Conservation (phyloP, 1,284 basidiomycete genomes). For the Mycosarcoma mackinlayi region DNA sequence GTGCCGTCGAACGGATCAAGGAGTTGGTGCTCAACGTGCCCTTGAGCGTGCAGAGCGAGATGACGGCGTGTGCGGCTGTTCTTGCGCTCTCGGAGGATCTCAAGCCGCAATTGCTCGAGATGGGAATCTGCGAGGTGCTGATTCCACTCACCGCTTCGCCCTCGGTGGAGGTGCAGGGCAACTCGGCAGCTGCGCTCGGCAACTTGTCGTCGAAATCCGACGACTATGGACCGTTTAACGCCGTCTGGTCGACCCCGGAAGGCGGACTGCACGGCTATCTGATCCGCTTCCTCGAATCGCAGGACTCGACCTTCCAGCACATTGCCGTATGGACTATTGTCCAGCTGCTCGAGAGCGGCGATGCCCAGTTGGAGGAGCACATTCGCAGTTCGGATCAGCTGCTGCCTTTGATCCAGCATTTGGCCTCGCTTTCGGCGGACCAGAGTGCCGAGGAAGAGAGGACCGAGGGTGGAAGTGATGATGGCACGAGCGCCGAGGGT, state of each 20-base stretch:
- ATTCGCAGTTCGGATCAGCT: constrained; percentile 60
- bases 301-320: constrained; percentile 99
- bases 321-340: constrained; percentile 96
- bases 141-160: constrained; percentile 96
- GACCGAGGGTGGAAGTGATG: constrained; percentile 45
- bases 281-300: constrained; percentile 89
- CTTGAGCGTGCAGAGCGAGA: constrained; percentile 97
- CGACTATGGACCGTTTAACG: constrained; percentile 97
- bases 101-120: constrained; percentile 78
- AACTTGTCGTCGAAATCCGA: constrained; percentile 93
- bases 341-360: constrained; percentile 91
- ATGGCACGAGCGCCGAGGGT: constrained; percentile 59
- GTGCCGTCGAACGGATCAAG: constrained; percentile 97
- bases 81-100: constrained; percentile 66
- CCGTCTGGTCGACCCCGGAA: constrained; percentile 97
- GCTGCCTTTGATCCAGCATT: constrained; percentile 58
- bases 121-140: constrained; percentile 97
- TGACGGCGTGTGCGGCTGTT: constrained; percentile 95
- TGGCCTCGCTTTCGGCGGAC: constrained; percentile 43
- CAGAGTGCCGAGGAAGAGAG: constrained; percentile 51
- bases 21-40: constrained; percentile 94
- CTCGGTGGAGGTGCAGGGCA: constrained; percentile 98
- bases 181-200: constrained; percentile 95
- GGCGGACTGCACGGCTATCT: constrained; percentile 97
- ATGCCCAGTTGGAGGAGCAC: constrained; percentile 70